Evolutionary conservation across 371 early-diverging fungal species (phyloP).

Genomic region (Actinomucor elegans): DNA sequence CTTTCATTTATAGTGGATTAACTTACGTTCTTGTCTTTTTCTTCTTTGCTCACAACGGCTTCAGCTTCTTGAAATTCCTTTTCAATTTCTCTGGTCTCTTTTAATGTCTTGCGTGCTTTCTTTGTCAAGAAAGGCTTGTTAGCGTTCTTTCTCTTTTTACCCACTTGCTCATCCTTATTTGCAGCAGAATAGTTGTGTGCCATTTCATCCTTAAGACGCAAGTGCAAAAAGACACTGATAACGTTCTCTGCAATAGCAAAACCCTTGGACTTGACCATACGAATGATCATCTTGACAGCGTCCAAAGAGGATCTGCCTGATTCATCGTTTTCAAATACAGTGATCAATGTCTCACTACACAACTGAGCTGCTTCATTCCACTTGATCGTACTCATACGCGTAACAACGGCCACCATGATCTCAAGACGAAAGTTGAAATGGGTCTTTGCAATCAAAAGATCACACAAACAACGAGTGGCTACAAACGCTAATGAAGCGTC

Average conservation of each 20-base stretch:
- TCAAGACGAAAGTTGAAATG: slow-evolving; percentile 94
- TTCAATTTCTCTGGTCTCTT: slow-evolving; percentile 74
- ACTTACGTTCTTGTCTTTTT: slow-evolving; percentile 66
- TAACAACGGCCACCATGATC: slow-evolving; percentile 78
- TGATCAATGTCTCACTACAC: slow-evolving; percentile 74
- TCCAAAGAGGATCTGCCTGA: slow-evolving; percentile 85
- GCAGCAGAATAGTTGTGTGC: slow-evolving; percentile 35
- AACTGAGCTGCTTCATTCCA: slow-evolving; percentile 64
- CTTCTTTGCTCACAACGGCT: slow-evolving; percentile 74
- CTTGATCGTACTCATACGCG: slow-evolving; percentile 61
- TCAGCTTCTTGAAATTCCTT: slow-evolving; percentile 84
- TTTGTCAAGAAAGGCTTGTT: slow-evolving; percentile 74
- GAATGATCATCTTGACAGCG: slow-evolving; percentile 80
- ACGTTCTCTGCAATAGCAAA: slow-evolving; percentile 74
- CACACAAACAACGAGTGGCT: slow-evolving; percentile 75
- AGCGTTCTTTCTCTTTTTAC: slow-evolving; percentile 46
- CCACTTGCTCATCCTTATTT: slow-evolving; percentile 42
- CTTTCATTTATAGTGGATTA: not conserved
- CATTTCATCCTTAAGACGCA: slow-evolving; percentile 82
- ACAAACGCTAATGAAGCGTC: slow-evolving; percentile 48
- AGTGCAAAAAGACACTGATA: slow-evolving; percentile 71
- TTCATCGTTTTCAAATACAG: slow-evolving; percentile 81
- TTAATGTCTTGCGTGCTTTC: slow-evolving; percentile 71
- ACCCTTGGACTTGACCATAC: slow-evolving; percentile 79
- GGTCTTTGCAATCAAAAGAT: slow-evolving; percentile 73